Conservation (phyloP, 371 early-diverging fungal species). For the Mucor sp. region DNA sequence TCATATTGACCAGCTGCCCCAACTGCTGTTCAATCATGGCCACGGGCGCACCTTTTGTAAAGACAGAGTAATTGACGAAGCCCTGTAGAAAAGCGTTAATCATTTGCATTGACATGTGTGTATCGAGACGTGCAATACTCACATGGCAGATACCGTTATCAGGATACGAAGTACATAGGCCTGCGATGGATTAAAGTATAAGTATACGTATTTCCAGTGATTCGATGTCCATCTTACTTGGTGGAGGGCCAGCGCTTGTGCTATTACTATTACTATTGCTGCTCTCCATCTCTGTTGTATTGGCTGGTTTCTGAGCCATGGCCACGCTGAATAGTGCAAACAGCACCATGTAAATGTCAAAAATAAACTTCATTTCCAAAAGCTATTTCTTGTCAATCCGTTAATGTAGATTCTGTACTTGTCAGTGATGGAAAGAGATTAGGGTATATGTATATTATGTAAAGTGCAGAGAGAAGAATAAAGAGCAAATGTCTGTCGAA, state of each 20-base stretch:
- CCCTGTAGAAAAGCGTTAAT: constrained; percentile 18
- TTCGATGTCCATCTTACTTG: neutral
- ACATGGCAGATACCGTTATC: constrained; percentile 21
- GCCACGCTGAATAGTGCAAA: constrained; percentile 1
- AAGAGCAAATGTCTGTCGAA: neutral
- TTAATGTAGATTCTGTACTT: neutral
- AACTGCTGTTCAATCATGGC: constrained; percentile 29
- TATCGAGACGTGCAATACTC: neutral
- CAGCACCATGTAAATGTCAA: neutral
- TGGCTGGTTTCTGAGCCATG: constrained; percentile 8
- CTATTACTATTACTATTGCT: neutral
- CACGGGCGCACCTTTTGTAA: constrained; percentile 21
- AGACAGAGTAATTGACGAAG: constrained; percentile 41
- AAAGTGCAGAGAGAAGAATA: neutral
- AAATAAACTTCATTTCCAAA: neutral
- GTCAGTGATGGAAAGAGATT: neutral
- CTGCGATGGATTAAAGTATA: neutral
- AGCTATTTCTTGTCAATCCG: neutral
- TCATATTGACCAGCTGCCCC: constrained; percentile 10
- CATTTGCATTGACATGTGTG: neutral
- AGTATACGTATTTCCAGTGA: neutral
- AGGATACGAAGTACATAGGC: constrained; percentile 18
- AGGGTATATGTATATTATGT: neutral
- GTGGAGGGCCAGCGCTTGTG: constrained; percentile 1
- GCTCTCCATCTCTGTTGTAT: neutral